phyloP scores from a whole-genome alignment of 2,329 filamentous ascomycete genomes.

The Celoporthe dispersa region DNA sequence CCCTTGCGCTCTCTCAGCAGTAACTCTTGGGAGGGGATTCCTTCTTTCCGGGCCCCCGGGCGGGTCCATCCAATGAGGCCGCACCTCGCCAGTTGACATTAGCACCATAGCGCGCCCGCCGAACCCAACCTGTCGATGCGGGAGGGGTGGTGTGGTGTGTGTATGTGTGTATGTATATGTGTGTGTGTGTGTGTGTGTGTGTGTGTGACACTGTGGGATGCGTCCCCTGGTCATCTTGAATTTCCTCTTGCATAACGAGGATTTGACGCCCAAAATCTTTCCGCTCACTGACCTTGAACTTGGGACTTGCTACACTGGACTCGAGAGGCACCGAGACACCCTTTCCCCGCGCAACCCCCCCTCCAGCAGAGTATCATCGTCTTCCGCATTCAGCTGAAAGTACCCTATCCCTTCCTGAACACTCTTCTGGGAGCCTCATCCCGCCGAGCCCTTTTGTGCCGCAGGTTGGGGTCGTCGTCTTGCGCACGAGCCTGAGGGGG shows the following conservation, averaged over 20 bases:
- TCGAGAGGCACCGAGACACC: not conserved
- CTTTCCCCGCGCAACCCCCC: not conserved
- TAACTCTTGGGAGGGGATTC: not conserved
- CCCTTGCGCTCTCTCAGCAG: not conserved
- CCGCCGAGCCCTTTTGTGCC: not conserved
- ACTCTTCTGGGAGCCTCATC: not conserved
- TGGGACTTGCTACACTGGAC: not conserved
- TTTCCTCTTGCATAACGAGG: not conserved
- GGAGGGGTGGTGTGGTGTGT: not conserved
- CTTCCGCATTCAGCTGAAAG: not conserved
- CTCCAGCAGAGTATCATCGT: not conserved
- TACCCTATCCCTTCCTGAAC: not conserved
- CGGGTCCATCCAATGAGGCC: constrained; percentile 13
- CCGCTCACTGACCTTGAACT: not conserved
- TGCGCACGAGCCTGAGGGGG: not conserved
- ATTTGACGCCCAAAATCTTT: not conserved
- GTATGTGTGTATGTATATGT: not conserved
- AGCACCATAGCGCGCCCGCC: not conserved
- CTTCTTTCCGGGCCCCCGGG: constrained; percentile 7
- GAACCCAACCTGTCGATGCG: not conserved
- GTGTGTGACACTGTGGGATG: constrained; percentile 12
- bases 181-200: not conserved
- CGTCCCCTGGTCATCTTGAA: not conserved
- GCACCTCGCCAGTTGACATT: constrained; percentile 4
- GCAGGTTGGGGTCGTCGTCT: not conserved